Percentiles rank a stretch among this genome's conserved stretches.
phyloP scores from a whole-genome alignment of 352 stramenopile genomes.

The Globisporangium rhizosaccharum region DNA sequence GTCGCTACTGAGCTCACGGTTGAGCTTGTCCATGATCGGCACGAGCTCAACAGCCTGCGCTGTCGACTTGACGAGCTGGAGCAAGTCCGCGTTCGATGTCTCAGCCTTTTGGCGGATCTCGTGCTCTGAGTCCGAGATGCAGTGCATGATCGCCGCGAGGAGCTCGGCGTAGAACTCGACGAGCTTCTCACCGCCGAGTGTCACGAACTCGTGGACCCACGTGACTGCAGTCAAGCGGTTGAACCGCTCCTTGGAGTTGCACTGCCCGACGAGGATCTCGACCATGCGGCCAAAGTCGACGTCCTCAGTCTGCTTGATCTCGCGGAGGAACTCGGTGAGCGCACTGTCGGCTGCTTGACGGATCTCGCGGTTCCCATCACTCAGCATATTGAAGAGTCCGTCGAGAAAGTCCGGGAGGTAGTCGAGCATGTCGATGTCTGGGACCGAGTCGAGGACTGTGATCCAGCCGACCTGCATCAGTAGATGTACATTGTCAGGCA shows the following conservation, averaged over 20 bases:
- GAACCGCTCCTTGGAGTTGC: constrained; percentile 94
- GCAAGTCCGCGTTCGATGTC: constrained; percentile 94
- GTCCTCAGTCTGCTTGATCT: constrained; percentile 95
- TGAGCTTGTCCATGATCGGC: constrained; percentile 94
- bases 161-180: constrained; percentile 95
- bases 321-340: constrained; percentile 92
- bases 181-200: constrained; percentile 91
- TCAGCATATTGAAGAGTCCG: constrained; percentile 99
- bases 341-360: constrained; percentile 93
- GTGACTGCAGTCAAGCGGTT: constrained; percentile 97
- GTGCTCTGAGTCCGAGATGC: constrained; percentile 95
- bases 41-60: constrained; percentile 87
- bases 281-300: constrained; percentile 98
- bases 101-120: constrained; percentile 96
- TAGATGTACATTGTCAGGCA: background rate
- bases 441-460: constrained; percentile 97
- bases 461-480: constrained; percentile 91
- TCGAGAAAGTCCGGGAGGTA: constrained; percentile 97
- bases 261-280: constrained; percentile 96
- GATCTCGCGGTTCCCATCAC: constrained; percentile 98
- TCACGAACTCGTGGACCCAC: constrained; percentile 98
- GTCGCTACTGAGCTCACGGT: constrained; percentile 91
- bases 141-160: constrained; percentile 96
- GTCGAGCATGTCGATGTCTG: constrained; percentile 99
- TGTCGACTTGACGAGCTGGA: constrained; percentile 93